Evolutionary conservation across 2,329 filamentous ascomycete species (phyloP), one percentile per base, ranked within the genome.

Genomic region (Sarocladium brachiariae): DNA sequence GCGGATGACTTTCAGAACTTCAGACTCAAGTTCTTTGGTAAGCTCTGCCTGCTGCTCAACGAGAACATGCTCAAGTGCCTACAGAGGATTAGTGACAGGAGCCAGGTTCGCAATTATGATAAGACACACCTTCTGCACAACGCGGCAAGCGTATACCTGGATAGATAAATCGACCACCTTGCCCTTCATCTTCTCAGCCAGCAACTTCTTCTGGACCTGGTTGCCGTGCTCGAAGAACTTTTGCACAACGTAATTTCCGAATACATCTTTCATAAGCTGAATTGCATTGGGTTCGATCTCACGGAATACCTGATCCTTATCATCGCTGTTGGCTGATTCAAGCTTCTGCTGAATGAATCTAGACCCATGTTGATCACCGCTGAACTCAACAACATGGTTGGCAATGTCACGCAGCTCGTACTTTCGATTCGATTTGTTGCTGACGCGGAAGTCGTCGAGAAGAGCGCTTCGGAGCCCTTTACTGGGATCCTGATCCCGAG

Each of bases 211-310:
- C 70, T 99, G 93, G 0, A 84, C 79, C 67, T 96, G 91, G 58
- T 89, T 95, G 34, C 93, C 92, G 65, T 97, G 89, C 65, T 97
- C 92, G 55, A 97, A 96, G 63, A 97, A 84, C 65, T 96, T 97
- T 63, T 99, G 93, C 34, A 97, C 91, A 31, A 99, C 93, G 63
- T 97, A 99, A 66, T 99, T 99, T 50, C 93, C 93, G 63, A 96
- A 99, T 0, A 97, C 86, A 65, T 97, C 93, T 41, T 86, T 92
- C 89, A 96, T 96, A 45, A 99, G 73, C 61, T 92, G 89, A 25
- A 95, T 68, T 1, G 86, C 83, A 57, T 99, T 93, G 1, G 83
- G 80, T 58, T 87, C 80, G 41, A 99, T 89, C 66, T 97, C 93
- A 1, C 78, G 75, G 72, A 96, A 97, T 1, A 97, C 80, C 51